Evolutionary conservation across 139 green algal genomes (phyloP), one percentile per base, ranked within the genome.

Genomic region (Helicosporidium sp.): DNA sequence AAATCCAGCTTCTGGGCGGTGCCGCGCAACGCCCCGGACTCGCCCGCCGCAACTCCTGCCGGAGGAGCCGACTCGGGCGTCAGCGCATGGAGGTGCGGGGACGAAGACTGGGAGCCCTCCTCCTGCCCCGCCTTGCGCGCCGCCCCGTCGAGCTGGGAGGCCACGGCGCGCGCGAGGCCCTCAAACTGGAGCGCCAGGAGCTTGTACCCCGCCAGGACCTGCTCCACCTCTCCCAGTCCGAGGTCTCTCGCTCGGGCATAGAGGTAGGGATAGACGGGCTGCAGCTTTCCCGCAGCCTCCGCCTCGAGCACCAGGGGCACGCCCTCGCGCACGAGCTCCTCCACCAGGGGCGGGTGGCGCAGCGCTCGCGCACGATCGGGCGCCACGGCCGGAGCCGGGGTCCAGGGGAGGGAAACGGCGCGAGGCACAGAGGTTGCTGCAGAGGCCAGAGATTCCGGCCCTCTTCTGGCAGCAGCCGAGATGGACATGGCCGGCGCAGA

Each of bases 151-250:
- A 66, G 43, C 51, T 66, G 58, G 27, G 59, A 26, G 46, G 57
- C 24, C 23, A 66, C 20, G 25, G 51, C 12, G 17, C 35, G 47
- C 13, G 51, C 41, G 20, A 68, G 49, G 6, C 53, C 60, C 33
- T 68, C 60, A 29, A 55, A 60, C 27, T 51, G 44, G 15, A 68
- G 41, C 48, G 58, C 37, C 22, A 62, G 47, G 25, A 57, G 52
- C 28, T 92, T 91, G 68, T 93, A 90, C 7, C 55, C 50, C 16
- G 37, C 27, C 34, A 93, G 62, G 53, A 93, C 61, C 25, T 49
- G 26, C 1, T 48, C 26, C 23, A 92, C 77, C n/a, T 93, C 76
- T 1, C 49, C 60, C 39, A 93, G 28, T 3, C 55, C 72, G 18
- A 93, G 55, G 27, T 70, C 52, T 13, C 66, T 68, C 0, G 69